Evolutionary conservation across 2,329 filamentous ascomycete genomes (phyloP).

Genomic region (Remersonia thermophila): DNA sequence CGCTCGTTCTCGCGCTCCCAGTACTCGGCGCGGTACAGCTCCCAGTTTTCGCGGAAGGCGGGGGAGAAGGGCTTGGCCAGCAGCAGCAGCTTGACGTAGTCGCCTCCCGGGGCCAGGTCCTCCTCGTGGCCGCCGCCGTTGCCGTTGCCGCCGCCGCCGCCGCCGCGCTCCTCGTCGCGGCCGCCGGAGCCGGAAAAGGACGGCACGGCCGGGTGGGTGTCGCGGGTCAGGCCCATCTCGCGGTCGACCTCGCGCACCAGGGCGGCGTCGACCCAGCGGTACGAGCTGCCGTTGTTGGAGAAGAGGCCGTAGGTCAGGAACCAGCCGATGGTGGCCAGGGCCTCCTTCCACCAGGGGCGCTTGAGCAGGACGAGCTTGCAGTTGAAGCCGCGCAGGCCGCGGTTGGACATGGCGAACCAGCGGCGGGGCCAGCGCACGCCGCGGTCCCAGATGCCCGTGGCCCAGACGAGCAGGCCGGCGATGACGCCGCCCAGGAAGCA

Average conservation of each 20-base stretch:
- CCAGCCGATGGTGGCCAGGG: constrained; percentile 60
- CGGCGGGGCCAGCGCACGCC: constrained; percentile 87
- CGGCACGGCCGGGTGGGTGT: constrained; percentile 26
- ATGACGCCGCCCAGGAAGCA: constrained; percentile 85
- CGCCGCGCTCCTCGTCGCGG: constrained; percentile 47
- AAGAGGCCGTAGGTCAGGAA: constrained; percentile 65
- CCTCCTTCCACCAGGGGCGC: constrained; percentile 69
- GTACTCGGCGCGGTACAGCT: constrained; percentile 84
- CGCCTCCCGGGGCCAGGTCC: constrained; percentile 78
- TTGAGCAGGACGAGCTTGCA: constrained; percentile 88
- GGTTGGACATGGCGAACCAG: constrained; percentile 81
- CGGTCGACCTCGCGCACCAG: constrained; percentile 48
- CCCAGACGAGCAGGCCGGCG: constrained; percentile 79
- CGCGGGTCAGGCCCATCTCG: constrained; percentile 37
- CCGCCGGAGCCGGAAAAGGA: constrained; percentile 21
- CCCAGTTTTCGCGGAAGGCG: constrained; percentile 94
- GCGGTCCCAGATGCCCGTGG: constrained; percentile 89
- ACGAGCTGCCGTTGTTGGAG: constrained; percentile 56
- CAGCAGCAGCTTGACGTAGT: constrained; percentile 81
- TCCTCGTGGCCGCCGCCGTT: constrained; percentile 66
- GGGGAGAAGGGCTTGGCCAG: constrained; percentile 91
- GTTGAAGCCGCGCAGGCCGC: constrained; percentile 84
- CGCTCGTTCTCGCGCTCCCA: constrained; percentile 96
- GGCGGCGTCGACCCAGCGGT: constrained; percentile 62
- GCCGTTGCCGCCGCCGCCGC: constrained; percentile 38